A percentile compares a stretch with the other conserved stretches of the same genome.
Evolutionary conservation across 192 early-diverging fungal species (phyloP).

Genomic region (Umbelopsis sp.): DNA sequence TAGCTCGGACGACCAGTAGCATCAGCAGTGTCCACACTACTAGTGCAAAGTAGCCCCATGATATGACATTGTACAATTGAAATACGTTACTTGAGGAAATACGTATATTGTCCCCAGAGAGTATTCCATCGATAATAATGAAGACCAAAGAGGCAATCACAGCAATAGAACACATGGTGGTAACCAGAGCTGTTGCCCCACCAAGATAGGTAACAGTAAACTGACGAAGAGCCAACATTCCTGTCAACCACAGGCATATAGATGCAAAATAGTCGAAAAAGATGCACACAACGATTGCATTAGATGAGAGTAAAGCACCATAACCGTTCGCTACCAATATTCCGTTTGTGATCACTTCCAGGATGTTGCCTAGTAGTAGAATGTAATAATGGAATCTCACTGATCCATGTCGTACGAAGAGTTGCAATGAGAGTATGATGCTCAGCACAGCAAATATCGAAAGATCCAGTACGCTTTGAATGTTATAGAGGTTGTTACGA

Average conservation of each 20-base stretch:
- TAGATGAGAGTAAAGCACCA: background rate
- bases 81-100: background rate
- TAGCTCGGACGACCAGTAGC: too few species aligned
- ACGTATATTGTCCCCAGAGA: background rate
- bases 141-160: background rate
- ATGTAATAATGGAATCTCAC: background rate
- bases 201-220: background rate
- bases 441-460: background rate
- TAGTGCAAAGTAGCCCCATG: too few species aligned
- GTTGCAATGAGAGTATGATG: background rate
- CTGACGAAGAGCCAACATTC: background rate
- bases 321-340: background rate
- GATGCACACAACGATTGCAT: background rate
- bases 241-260: background rate
- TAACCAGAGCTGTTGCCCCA: background rate
- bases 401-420: background rate
- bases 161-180: background rate
- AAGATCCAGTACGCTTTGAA: background rate
- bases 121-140: background rate
- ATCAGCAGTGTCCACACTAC: too few species aligned
- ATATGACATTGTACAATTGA: too few species aligned
- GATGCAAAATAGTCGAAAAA: background rate
- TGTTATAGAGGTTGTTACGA: background rate
- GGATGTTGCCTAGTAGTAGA: background rate
- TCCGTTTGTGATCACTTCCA: background rate